Percentiles rank a stretch among this genome's conserved stretches.
phyloP scores from a whole-genome alignment of 1,284 basidiomycete genomes.

The Melampsora allii-populina region DNA sequence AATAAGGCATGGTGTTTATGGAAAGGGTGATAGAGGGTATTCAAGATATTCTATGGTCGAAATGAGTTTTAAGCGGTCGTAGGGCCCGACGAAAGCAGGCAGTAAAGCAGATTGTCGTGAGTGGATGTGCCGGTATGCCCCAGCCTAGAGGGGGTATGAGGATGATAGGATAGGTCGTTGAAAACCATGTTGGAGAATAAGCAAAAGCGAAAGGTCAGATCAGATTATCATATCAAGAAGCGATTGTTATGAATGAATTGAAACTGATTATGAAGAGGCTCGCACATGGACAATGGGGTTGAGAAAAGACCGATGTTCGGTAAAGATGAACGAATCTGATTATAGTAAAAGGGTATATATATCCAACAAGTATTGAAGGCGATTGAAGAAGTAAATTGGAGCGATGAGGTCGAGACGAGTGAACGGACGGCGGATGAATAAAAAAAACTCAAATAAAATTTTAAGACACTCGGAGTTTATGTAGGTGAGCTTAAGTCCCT shows the following conservation, averaged over 20 bases:
- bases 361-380: no score
- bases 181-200: not conserved
- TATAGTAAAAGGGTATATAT: no score
- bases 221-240: not conserved
- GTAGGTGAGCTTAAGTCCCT: no score
- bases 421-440: no score
- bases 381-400: no score
- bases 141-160: not conserved
- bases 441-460: no score
- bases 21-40: not conserved
- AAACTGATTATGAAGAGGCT: not conserved
- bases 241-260: no score
- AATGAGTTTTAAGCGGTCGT: slow-evolving; percentile 2
- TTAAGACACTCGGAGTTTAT: no score
- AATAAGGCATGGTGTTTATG: slow-evolving; percentile 1
- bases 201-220: not conserved
- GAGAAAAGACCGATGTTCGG: no score
- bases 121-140: slow-evolving; percentile 33
- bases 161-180: no score
- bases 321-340: no score
- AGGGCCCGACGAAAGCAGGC: slow-evolving; percentile 18
- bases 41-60: not conserved
- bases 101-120: slow-evolving; percentile 41
- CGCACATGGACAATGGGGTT: slow-evolving; percentile 6
- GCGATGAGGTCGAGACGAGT: no score